Conservation (phyloP, 176 grass and related monocot species). For the Stipa capillata region DNA sequence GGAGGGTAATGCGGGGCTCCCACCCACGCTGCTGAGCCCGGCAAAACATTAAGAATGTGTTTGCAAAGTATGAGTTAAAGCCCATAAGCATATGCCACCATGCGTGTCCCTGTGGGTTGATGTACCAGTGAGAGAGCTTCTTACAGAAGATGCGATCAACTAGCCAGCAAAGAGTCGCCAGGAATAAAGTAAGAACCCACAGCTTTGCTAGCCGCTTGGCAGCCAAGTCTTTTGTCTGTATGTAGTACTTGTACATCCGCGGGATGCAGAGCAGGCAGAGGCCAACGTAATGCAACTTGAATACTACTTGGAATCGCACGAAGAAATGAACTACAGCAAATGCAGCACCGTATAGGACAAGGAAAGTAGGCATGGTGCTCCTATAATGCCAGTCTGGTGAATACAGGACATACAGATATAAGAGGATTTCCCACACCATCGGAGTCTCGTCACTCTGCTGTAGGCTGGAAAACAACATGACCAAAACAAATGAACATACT, state of each 20-base stretch:
- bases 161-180: conserved; percentile 60
- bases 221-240: conserved; percentile 64
- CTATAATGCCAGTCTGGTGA: conserved; percentile 87
- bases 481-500: conserved; percentile 8
- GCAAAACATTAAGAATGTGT: conserved; percentile 90
- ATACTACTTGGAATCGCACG: conserved; percentile 53
- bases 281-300: conserved; percentile 70
- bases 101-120: conserved; percentile 82
- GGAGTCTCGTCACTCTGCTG: conserved; percentile 91
- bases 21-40: conserved; percentile 72
- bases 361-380: conserved; percentile 90
- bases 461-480: conserved; percentile 38
- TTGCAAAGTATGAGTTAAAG: conserved; percentile 79
- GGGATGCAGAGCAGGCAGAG: conserved; percentile 81
- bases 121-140: conserved; percentile 67
- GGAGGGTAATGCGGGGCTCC: conserved; percentile 40
- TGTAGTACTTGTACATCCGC: conserved; percentile 97
- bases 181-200: conserved; percentile 46
- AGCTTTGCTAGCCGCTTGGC: conserved; percentile 75
- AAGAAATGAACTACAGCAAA: conserved; percentile 72
- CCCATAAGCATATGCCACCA: conserved; percentile 94
- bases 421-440: conserved; percentile 85
- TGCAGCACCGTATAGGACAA: conserved; percentile 70
- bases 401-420: conserved; percentile 89
- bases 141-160: conserved; percentile 68